These are phyloP conservation scores for Dendrobium officinale DNA, from an alignment of 106 monocot species.

Conservation along the genomic window DNA sequence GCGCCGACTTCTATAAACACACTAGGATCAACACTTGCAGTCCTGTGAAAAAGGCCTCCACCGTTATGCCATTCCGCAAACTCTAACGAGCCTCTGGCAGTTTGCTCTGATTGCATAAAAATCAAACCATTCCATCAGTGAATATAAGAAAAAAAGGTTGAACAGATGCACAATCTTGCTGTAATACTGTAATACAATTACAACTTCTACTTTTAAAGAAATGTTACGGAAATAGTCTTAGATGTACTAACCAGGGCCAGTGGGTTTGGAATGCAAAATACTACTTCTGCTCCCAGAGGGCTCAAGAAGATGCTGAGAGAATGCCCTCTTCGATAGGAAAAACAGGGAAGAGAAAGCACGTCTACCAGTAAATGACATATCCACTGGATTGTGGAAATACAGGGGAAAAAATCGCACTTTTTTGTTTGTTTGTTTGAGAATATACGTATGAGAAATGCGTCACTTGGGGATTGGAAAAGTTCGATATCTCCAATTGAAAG, in stretches of 20 bases:
- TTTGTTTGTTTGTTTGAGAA: background rate
- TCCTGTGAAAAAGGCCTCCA: constrained; percentile 64
- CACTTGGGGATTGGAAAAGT: background rate
- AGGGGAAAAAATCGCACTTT: background rate
- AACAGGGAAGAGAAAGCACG: constrained; percentile 4
- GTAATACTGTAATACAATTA: background rate
- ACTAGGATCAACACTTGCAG: constrained; percentile 55
- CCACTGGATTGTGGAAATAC: background rate
- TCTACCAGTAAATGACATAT: background rate
- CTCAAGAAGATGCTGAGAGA: background rate
- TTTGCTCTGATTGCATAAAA: constrained; percentile 20
- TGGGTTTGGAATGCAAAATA: background rate
- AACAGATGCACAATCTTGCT: background rate
- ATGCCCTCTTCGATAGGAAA: background rate
- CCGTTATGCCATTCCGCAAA: constrained; percentile 74
- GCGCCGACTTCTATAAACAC: constrained; percentile 66
- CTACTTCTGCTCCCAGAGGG: background rate
- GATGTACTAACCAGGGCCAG: background rate
- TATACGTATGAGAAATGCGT: background rate
- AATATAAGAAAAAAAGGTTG: background rate
- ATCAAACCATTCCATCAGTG: constrained; percentile 2
- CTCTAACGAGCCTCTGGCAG: constrained; percentile 15
- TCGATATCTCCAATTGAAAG: background rate
- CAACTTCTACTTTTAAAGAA: background rate
- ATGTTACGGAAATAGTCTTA: background rate